Evolutionary conservation across 1,284 basidiomycete genomes (phyloP).

Genomic region (Ganoderma resinaceum): DNA sequence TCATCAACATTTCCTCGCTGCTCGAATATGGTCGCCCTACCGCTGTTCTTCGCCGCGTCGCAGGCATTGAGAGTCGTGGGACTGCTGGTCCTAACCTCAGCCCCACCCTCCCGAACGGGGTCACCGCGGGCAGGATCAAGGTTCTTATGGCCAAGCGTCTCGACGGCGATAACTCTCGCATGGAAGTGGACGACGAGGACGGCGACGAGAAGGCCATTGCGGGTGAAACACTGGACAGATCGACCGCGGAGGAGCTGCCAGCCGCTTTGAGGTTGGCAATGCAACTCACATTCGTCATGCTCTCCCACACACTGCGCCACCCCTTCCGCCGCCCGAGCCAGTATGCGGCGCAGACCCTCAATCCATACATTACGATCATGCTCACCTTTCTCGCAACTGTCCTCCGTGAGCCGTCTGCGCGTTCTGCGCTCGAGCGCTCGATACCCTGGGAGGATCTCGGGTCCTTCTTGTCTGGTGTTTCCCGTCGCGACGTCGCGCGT

Average conservation of each 20-base stretch:
- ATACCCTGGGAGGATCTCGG: constrained; percentile 89
- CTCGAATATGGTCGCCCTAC: constrained; percentile 89
- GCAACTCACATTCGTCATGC: constrained; percentile 82
- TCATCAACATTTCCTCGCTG: constrained; percentile 82
- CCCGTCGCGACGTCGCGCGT: constrained; percentile 55
- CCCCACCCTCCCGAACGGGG: constrained; percentile 28
- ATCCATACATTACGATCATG: constrained; percentile 88
- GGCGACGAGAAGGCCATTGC: constrained; percentile 49
- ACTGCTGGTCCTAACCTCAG: constrained; percentile 38
- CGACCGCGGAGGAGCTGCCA: constrained; percentile 46
- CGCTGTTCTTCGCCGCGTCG: constrained; percentile 71
- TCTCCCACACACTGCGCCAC: constrained; percentile 74
- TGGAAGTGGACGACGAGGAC: constrained; percentile 77
- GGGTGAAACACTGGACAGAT: constrained; percentile 15
- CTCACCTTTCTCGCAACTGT: constrained; percentile 89
- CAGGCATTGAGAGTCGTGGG: constrained; percentile 42
- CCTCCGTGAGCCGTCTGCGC: constrained; percentile 67
- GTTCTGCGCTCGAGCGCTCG: constrained; percentile 71
- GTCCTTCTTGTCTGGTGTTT: constrained; percentile 67
- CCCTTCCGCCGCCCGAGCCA: constrained; percentile 67
- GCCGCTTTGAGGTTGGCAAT: constrained; percentile 76
- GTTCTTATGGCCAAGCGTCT: constrained; percentile 42
- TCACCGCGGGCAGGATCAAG: constrained; percentile 42
- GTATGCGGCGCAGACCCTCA: constrained; percentile 67
- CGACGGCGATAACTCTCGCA: constrained; percentile 60